Base-by-base conservation (phyloP, 495 filamentous ascomycete species). In the Penicillium riverlandense region DNA sequence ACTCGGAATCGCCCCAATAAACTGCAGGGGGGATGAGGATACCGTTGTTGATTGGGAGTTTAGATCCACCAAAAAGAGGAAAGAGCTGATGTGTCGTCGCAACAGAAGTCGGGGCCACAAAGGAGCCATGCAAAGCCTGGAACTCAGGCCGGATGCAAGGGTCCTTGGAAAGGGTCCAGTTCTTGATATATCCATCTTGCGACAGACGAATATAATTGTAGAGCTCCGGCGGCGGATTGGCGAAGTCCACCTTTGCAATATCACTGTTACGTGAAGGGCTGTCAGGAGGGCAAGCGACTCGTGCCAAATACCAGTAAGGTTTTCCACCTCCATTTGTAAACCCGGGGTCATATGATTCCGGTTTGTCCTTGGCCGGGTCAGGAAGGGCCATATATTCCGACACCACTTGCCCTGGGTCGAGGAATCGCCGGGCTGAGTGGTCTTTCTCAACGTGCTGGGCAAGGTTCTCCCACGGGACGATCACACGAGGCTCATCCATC, bases 31-130 rank as follows among this genome's bases (percentile, higher is more conserved):
- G 84, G 35, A 88, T 71, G 15, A 87, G 73, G 41, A 87, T 85
- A 43, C 87, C 84, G 60, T 86, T 87, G 63, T 85, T 86, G 36
- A 79, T 73, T 9, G 74, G 64, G 11, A 87, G 66, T 59, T 88
- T 87, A 47, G 74, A 80, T 29, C 80, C 82, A 29, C 82, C 77
- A 47, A 88, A 87, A 32, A 86, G 47, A 0, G 84, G 84, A 36
- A 85, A 70, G 7, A 86, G 63, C 29, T 72, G 66, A 47, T 72
- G 61, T 14, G 76, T 76, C 0, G 74, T 70, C 3, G 67, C 59
- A 29, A 79, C 63, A 14, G 68, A 70, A 29, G 80, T 53, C 7
- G 84, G 80, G 45, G 77, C 67, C 35, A 84, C 73, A 38, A 88
- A 80, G 35, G 76, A 78, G 29, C 84, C 84, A 48, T 85, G 82